A percentile compares a stretch with the other conserved stretches of the same genome.
These are phyloP conservation scores for Dichomitus squalens DNA, from an alignment of 1,284 basidiomycete genomes.

Conservation along the genomic window DNA sequence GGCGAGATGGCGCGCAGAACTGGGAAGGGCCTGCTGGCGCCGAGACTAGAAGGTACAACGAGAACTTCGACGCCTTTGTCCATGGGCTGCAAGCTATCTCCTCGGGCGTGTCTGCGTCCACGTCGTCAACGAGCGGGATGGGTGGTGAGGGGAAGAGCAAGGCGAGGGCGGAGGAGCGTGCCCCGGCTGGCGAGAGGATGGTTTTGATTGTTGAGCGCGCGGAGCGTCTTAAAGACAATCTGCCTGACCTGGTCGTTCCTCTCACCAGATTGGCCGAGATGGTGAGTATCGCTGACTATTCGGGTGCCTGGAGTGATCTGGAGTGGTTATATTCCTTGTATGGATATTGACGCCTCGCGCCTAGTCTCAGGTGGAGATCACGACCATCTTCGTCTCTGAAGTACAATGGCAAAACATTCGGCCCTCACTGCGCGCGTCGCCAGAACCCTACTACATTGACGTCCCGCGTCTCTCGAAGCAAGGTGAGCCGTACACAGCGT, in stretches of 20 bases:
- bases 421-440: slow-evolving; percentile 68
- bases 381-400: slow-evolving; percentile 69
- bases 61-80: slow-evolving; percentile 69
- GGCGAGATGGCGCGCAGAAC: slow-evolving; percentile 62
- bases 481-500: slow-evolving; percentile 41
- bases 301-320: not conserved
- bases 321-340: slow-evolving; percentile 4
- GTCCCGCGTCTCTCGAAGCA: slow-evolving; percentile 60
- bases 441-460: slow-evolving; percentile 78
- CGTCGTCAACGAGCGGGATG: slow-evolving; percentile 15
- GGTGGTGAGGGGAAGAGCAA: slow-evolving; percentile 39
- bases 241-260: slow-evolving; percentile 71
- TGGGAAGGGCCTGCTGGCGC: slow-evolving; percentile 44
- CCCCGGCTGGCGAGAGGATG: slow-evolving; percentile 41
- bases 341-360: slow-evolving; percentile 8
- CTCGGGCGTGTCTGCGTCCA: slow-evolving; percentile 20
- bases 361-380: slow-evolving; percentile 47
- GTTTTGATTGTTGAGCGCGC: slow-evolving; percentile 70
- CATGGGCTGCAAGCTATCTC: slow-evolving; percentile 52
- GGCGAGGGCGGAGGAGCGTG: slow-evolving; percentile 29
- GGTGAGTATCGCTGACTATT: slow-evolving; percentile 57
- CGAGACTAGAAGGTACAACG: slow-evolving; percentile 47
- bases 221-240: slow-evolving; percentile 62
- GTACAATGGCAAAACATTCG: slow-evolving; percentile 77
- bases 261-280: slow-evolving; percentile 74